Percentiles rank a stretch among this genome's conserved stretches.
Evolutionary conservation across 2,329 filamentous ascomycete species (phyloP).

Genomic region (Golovinomyces cichoracearum): DNA sequence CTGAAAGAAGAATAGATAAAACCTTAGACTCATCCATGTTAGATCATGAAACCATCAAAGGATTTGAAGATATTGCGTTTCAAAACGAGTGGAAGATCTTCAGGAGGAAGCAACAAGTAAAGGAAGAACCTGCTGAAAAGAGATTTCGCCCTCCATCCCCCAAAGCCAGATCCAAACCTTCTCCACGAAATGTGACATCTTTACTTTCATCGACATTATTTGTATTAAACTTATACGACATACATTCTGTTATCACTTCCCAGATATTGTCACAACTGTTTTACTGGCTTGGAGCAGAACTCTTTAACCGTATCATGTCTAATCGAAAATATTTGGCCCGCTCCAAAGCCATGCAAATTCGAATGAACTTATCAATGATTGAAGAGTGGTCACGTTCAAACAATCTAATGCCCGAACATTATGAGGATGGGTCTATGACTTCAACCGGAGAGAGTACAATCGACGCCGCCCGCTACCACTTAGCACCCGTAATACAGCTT

Average conservation of each 20-base stretch:
- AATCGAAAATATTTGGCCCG: constrained; percentile 81
- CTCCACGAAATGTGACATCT: constrained; percentile 84
- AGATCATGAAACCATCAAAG: constrained; percentile 92
- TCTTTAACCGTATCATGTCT: constrained; percentile 95
- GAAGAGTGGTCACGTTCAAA: constrained; percentile 92
- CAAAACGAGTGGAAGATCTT: constrained; percentile 98
- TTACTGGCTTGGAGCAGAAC: constrained; percentile 86
- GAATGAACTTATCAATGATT: constrained; percentile 87
- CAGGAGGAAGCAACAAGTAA: constrained; percentile 68
- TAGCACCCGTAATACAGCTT: constrained; percentile 75
- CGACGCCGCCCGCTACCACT: constrained; percentile 57
- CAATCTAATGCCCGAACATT: constrained; percentile 84
- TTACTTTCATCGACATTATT: constrained; percentile 87
- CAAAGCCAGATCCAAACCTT: constrained; percentile 71
- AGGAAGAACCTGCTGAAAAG: constrained; percentile 74
- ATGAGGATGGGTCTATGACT: constrained; percentile 69
- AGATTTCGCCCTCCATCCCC: constrained; percentile 78
- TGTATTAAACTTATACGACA: constrained; percentile 93
- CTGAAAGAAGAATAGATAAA: constrained; percentile 86
- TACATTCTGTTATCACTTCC: constrained; percentile 83
- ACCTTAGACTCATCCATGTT: constrained; percentile 81
- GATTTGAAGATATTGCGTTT: constrained; percentile 87
- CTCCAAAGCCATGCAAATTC: constrained; percentile 98
- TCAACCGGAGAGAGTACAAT: constrained; percentile 67
- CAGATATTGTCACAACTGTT: constrained; percentile 81